Percentiles rank a stretch among this genome's conserved stretches.
These are phyloP conservation scores for Iberis amara DNA, from an alignment of 441 rosid species.

Conservation along the genomic window DNA sequence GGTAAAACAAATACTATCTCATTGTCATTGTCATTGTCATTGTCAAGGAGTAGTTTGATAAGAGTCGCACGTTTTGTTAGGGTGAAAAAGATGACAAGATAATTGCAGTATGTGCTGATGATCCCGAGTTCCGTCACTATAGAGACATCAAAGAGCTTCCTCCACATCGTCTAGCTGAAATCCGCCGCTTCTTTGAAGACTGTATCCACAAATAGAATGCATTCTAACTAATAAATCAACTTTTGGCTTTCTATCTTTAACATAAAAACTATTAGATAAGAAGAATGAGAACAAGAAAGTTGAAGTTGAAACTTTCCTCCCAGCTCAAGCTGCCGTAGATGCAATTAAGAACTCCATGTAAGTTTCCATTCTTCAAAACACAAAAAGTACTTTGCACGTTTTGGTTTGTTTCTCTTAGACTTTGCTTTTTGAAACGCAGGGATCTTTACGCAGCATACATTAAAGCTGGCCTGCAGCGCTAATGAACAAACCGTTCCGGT, in stretches of 20 bases:
- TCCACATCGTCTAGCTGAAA: constrained; percentile 96
- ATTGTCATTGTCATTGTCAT: not conserved
- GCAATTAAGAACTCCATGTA: constrained; percentile 91
- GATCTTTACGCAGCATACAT: constrained; percentile 90
- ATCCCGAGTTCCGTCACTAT: constrained; percentile 94
- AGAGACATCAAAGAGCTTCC: constrained; percentile 88
- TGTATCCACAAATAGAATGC: constrained; percentile 57
- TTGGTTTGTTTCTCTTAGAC: not conserved
- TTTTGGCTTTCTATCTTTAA: constrained; percentile 5
- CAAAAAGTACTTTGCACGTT: not conserved
- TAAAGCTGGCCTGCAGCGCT: constrained; percentile 84
- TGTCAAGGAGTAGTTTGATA: too few relatives aligned
- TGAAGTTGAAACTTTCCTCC: constrained; percentile 80
- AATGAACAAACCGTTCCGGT: constrained; percentile 6
- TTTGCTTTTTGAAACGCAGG: constrained; percentile 45
- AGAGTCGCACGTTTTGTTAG: constrained; percentile 24
- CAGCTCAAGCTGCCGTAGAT: constrained; percentile 61
- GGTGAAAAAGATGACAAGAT: constrained; percentile 98
- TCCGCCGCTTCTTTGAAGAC: constrained; percentile 96
- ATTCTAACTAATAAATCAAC: not conserved
- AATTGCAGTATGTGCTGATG: constrained; percentile 97
- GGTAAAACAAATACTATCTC: constrained; percentile 30
- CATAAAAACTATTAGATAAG: constrained; percentile 50
- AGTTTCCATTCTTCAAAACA: constrained; percentile 27
- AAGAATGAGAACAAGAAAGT: constrained; percentile 98